These are phyloP conservation scores for Yarrowia phangngaensis DNA, from an alignment of 805 yeast genomes.

Conservation along the genomic window DNA sequence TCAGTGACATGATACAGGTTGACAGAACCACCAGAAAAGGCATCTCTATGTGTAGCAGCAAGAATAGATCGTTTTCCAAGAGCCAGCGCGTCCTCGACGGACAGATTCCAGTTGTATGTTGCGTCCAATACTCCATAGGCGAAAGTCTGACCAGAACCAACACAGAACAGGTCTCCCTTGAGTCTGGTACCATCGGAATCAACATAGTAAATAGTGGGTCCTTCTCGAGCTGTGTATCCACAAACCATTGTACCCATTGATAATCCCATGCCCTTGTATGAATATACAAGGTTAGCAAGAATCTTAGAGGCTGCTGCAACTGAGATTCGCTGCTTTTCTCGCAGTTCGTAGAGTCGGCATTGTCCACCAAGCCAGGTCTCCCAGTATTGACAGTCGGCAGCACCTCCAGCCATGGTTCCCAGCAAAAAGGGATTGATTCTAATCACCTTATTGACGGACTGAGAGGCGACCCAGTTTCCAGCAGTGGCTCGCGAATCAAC, in stretches of 20 bases:
- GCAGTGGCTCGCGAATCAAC: conserved; percentile 98
- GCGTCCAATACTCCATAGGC: conserved; percentile 98
- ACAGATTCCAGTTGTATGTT: conserved; percentile 84
- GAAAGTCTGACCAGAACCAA: conserved; percentile 98
- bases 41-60: conserved; percentile 98
- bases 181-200: conserved; percentile 96
- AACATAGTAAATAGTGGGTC: conserved; percentile 92
- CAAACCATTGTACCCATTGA: conserved; percentile 99
- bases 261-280: conserved; percentile 96
- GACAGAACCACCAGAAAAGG: conserved; percentile 94
- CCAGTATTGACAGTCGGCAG: conserved; percentile 99
- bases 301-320: conserved; percentile 97
- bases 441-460: conserved; percentile 94
- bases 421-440: conserved; percentile 91
- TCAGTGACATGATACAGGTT: conserved; percentile 91
- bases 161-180: conserved; percentile 92
- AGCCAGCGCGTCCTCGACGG: conserved; percentile 89
- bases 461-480: conserved; percentile 97
- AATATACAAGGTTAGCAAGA: conserved; percentile 81
- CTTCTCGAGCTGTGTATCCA: conserved; percentile 92
- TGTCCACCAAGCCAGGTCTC: conserved; percentile 98
- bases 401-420: conserved; percentile 99
- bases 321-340: conserved; percentile 90
- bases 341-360: conserved; percentile 88
- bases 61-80: conserved; percentile 92